Conservation (phyloP, 2,329 filamentous ascomycete genomes). For the Akanthomyces uredinophilus region DNA sequence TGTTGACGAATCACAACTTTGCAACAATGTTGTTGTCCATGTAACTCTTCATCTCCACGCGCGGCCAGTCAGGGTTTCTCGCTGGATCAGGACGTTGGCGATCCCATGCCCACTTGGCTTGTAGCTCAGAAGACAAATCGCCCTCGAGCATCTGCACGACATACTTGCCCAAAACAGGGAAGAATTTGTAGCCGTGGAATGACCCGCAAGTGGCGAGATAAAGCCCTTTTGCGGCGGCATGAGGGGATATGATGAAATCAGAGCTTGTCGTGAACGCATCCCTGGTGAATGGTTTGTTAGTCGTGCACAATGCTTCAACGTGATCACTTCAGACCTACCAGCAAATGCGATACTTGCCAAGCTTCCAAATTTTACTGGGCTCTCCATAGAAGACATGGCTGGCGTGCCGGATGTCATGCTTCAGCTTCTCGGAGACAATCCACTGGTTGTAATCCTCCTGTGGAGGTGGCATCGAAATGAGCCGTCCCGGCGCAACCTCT, state of each 20-base stretch:
- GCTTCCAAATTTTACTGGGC: constrained; percentile 49
- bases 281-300: constrained; percentile 34
- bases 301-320: not conserved
- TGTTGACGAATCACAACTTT: constrained; percentile 22
- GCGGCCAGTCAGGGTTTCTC: constrained; percentile 51
- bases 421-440: constrained; percentile 50
- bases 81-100: constrained; percentile 49
- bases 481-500: constrained; percentile 46
- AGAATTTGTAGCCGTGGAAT: constrained; percentile 65
- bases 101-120: constrained; percentile 53
- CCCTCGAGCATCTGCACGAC: constrained; percentile 51
- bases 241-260: constrained; percentile 59
- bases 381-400: constrained; percentile 56
- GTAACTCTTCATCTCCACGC: constrained; percentile 52
- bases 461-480: constrained; percentile 52
- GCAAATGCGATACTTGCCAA: constrained; percentile 60
- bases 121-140: constrained; percentile 37
- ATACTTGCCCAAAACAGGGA: constrained; percentile 60
- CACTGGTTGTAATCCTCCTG: constrained; percentile 57
- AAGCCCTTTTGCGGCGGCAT: constrained; percentile 45
- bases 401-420: constrained; percentile 53
- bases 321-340: constrained; percentile 44
- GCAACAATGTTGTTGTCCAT: constrained; percentile 24
- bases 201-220: constrained; percentile 61
- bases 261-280: constrained; percentile 58